Evolutionary conservation across 2,329 filamentous ascomycete genomes (phyloP), one percentile per base, ranked within the genome.

Genomic region (Drechmeria coniospora): DNA sequence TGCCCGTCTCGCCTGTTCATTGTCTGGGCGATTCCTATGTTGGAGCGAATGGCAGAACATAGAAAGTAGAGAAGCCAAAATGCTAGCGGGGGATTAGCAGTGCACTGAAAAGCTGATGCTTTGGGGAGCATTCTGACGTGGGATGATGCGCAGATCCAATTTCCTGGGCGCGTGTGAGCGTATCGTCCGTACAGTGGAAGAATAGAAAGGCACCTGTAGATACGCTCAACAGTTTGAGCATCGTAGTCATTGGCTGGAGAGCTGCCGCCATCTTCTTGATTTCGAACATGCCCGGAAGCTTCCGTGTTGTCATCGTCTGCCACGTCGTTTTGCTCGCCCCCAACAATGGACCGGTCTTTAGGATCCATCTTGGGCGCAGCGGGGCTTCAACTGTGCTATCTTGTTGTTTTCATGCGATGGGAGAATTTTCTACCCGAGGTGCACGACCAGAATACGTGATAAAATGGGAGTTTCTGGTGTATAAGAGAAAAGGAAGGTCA

Each of bases 31-130:
- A 93, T 74, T 35, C 83, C 83, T 38, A 93, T 81, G 53, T 92
- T 93, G 43, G 82, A 90, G 28, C 83, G 75, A 44, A 93, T 90
- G 34, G 82, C 84, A 0, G 83, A 90, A 62, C 82, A 90, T 37
- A 93, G 68, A 48, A 93, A 93, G 57, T 93, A 93, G 11, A 93
- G 65, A 11, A 77, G 52, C 84, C 84, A 93, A 53, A 93, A 87
- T 17, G 84, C 81, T 66, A 35, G 14, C n/a, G 23, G n/a, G 8
- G 14, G 6, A 18, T 39, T 9, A 40, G 38, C 8, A 10, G n/a
- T 6, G 14, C 10, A 9, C 4, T 15, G 11, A 5, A 11, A 3
- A 17, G 7, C 2, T 15, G 12, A 12, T n/a, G n/a, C n/a, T n/a
- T n/a, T n/a, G n/a, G n/a, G 4, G 5, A 9, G 21, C 17, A n/a